Percentiles rank a stretch among this genome's conserved stretches.
phyloP scores from a whole-genome alignment of 805 yeast species.

The Hanseniaspora lachancei region DNA sequence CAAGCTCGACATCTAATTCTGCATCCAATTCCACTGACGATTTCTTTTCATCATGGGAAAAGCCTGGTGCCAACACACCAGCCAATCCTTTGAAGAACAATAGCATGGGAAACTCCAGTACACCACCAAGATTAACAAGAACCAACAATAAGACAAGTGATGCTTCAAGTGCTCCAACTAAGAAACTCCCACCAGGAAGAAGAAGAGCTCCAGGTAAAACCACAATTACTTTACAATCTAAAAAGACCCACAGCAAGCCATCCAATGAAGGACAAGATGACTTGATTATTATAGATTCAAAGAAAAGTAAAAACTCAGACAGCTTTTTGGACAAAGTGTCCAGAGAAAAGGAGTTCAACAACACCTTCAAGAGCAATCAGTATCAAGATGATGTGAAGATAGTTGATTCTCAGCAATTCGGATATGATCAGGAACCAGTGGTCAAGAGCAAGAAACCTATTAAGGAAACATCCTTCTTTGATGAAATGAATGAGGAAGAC shows the following conservation, averaged over 20 bases:
- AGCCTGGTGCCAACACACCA: conserved; percentile 37
- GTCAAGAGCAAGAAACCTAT: conserved; percentile 9
- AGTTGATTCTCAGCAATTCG: conserved; percentile 17
- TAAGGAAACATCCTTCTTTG: conserved; percentile 14
- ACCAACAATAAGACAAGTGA: conserved; percentile 14
- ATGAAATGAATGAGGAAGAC: conserved; percentile 19
- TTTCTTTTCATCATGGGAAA: conserved; percentile 85
- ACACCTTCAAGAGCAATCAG: conserved; percentile 59
- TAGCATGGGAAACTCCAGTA: conserved; percentile 12
- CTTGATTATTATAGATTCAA: conserved; percentile 16
- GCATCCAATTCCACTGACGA: conserved; percentile 51
- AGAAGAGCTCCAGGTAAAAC: conserved; percentile 17
- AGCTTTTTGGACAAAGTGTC: conserved; percentile 45
- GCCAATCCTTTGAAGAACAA: conserved; percentile 16
- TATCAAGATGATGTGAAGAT: conserved; percentile 32
- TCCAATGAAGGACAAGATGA: background rate
- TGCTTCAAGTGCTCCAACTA: conserved; percentile 14
- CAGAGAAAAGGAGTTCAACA: conserved; percentile 43
- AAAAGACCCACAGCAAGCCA: conserved; percentile 11
- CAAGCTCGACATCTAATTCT: conserved; percentile 24
- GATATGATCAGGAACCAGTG: conserved; percentile 17
- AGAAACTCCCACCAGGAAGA: conserved; percentile 18
- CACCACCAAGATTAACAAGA: conserved; percentile 28
- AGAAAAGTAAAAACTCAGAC: conserved; percentile 31
- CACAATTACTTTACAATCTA: conserved; percentile 17